Evolutionary conservation across 2,329 filamentous ascomycete species (phyloP), one percentile per base, ranked within the genome.

Genomic region (Ophiognomonia clavigignenti-juglandacearum): DNA sequence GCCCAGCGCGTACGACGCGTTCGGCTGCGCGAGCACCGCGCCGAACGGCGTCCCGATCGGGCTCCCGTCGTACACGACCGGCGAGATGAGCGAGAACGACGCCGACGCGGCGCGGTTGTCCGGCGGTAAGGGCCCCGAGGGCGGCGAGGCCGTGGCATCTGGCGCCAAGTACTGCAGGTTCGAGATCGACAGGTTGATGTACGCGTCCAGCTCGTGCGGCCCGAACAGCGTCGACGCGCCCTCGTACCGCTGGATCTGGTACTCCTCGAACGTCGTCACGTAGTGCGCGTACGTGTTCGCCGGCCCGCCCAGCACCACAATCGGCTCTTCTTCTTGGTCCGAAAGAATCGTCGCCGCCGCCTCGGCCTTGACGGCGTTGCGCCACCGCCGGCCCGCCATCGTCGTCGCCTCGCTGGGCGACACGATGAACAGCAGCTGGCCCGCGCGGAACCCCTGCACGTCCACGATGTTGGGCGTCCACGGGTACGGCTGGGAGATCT

Each of bases 161-260:
- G 70, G 69, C 10, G 73, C 72, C 4, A 95, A 77, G 61, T 84
- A 85, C 14, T 74, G 75, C 4, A 93, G 77, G 62, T 85, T 81
- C 29, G 73, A 75, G n/a, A 90, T 72, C 0, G 88, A 91, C 36
- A 92, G 73, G 64, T 95, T 91, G 68, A 96, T 87, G 69, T 93
- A 93, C 1, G 90, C 92, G 29, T 86, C 80, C 10, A 96, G 76
- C 1, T 89, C 88, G 64, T 90, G 82, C 2, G 78, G 86, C 0
- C 92, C 92, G 62, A 87, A 93, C 2, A 97, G 79, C 0, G 92
- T 97, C 6, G 86, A 92, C 0, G 88, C 92, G n/a, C 91, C 92
- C 68, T 97, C 92, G 66, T 96, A 96, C 9, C 92, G 84, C 68
- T 96, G 92, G 38, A 93, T 73, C 11, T 69, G 68, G 62, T 90